Evolutionary conservation across 2,329 filamentous ascomycete genomes (phyloP).

Genomic region (Clonostachys chloroleuca): DNA sequence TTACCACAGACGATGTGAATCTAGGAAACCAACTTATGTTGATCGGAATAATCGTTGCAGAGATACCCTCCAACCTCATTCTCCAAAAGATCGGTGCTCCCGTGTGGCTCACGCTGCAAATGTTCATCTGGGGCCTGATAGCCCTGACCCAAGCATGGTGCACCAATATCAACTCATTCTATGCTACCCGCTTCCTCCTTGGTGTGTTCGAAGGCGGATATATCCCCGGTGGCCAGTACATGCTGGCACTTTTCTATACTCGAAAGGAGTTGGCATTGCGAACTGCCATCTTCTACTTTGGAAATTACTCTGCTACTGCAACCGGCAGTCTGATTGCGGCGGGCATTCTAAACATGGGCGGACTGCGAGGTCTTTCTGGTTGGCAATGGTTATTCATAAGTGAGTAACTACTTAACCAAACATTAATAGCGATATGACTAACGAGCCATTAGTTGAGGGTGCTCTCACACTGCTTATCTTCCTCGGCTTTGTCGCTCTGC

Average conservation of each 20-base stretch:
- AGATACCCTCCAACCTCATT: constrained; percentile 13
- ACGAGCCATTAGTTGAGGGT: constrained; percentile 7
- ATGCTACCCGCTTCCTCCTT: constrained; percentile 10
- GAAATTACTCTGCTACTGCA: constrained; percentile 5
- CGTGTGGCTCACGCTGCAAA: constrained; percentile 6
- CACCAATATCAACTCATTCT: constrained; percentile 6
- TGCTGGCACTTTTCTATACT: constrained; percentile 10
- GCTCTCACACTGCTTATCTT: constrained; percentile 9
- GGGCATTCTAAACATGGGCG: constrained; percentile 5
- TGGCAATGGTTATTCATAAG: constrained; percentile 60
- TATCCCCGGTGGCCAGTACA: constrained; percentile 9
- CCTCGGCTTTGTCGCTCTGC: constrained; percentile 6
- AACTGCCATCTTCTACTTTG: constrained; percentile 8
- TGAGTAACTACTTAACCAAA: not conserved
- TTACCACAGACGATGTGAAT: constrained; percentile 43
- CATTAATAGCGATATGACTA: not conserved
- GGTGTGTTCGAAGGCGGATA: constrained; percentile 12
- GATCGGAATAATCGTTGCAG: constrained; percentile 36
- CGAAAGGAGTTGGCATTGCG: constrained; percentile 9
- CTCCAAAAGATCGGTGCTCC: constrained; percentile 5
- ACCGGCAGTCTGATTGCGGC: constrained; percentile 4
- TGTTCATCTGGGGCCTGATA: constrained; percentile 10
- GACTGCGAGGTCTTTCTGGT: constrained; percentile 20
- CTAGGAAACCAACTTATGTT: constrained; percentile 40
- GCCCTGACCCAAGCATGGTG: constrained; percentile 9